Evolutionary conservation across 176 grass and related monocot genomes (phyloP).

Genomic region (Tillandsia fasciculata): DNA sequence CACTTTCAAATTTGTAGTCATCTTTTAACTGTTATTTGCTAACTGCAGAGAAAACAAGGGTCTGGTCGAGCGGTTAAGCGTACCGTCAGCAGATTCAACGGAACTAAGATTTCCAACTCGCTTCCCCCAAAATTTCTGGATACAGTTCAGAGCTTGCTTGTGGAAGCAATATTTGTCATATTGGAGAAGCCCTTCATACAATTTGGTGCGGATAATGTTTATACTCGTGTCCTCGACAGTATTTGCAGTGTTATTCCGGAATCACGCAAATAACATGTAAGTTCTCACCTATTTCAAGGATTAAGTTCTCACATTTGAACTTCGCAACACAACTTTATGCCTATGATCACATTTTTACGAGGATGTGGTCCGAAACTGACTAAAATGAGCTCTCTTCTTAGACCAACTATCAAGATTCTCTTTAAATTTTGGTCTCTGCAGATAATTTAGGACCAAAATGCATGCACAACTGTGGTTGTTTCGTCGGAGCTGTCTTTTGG

Average conservation of each 20-base stretch:
- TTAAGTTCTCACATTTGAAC: slow-evolving; percentile 1
- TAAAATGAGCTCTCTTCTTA: too few species aligned
- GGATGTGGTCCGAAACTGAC: too few species aligned
- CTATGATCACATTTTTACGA: too few species aligned
- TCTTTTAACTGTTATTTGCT: slow-evolving; percentile 6
- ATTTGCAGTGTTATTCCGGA: slow-evolving; percentile 41
- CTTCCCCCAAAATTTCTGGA: slow-evolving; percentile 47
- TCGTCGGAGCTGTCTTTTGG: too few species aligned
- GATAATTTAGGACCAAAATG: too few species aligned
- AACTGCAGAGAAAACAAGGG: slow-evolving; percentile 47
- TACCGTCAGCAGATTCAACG: slow-evolving; percentile 24
- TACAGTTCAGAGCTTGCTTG: slow-evolving; percentile 64
- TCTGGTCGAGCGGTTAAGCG: slow-evolving; percentile 32
- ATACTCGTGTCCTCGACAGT: slow-evolving; percentile 5
- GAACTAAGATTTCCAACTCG: slow-evolving; percentile 46
- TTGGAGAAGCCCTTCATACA: slow-evolving; percentile 82
- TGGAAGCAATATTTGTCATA: slow-evolving; percentile 77
- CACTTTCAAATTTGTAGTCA: neutral
- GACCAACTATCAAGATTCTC: too few species aligned
- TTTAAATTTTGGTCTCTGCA: too few species aligned
- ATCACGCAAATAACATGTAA: slow-evolving; percentile 52
- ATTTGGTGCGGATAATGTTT: slow-evolving; percentile 45
- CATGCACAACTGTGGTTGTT: too few species aligned
- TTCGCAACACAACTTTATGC: neutral
- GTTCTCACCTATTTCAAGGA: slow-evolving; percentile 11